Conservation (phyloP, 2,329 filamentous ascomycete genomes). For the Lasiodiplodia sp. region DNA sequence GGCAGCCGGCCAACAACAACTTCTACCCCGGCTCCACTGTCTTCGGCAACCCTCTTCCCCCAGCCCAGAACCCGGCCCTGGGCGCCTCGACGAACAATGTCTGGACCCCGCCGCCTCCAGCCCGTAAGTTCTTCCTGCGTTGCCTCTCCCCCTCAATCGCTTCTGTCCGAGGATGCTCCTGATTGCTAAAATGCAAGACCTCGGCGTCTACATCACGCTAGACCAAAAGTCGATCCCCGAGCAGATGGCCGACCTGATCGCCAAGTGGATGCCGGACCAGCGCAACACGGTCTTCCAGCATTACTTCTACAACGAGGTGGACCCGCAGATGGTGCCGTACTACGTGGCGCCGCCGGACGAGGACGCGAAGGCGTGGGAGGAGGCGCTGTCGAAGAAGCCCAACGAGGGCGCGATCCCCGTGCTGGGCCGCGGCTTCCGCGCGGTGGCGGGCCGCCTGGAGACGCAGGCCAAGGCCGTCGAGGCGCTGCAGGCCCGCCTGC, state of each 20-base stretch:
- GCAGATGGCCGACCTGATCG: slow-evolving; percentile 73
- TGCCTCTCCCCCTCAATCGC: neutral
- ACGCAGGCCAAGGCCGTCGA: slow-evolving; percentile 74
- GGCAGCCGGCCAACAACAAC: slow-evolving; percentile 18
- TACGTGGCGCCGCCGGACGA: slow-evolving; percentile 75
- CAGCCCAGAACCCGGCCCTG: slow-evolving; percentile 10
- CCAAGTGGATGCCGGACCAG: slow-evolving; percentile 76
- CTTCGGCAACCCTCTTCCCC: slow-evolving; percentile 40
- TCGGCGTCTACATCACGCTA: slow-evolving; percentile 37
- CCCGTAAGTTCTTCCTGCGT: slow-evolving; percentile 13
- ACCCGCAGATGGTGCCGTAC: slow-evolving; percentile 76
- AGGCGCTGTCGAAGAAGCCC: slow-evolving; percentile 81
- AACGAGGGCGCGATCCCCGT: slow-evolving; percentile 79
- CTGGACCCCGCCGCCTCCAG: slow-evolving; percentile 23
- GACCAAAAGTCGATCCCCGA: slow-evolving; percentile 77
- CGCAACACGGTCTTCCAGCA: slow-evolving; percentile 78
- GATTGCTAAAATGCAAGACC: slow-evolving; percentile 31
- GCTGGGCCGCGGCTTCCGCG: slow-evolving; percentile 75
- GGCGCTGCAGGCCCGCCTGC: slow-evolving; percentile 74
- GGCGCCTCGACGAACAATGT: slow-evolving; percentile 25
- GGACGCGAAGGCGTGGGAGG: slow-evolving; percentile 82
- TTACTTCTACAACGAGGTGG: slow-evolving; percentile 88
- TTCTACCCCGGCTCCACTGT: slow-evolving; percentile 41
- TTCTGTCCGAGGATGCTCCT: too few species aligned
- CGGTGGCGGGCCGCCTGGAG: slow-evolving; percentile 74